Evolutionary conservation across 805 yeast genomes (phyloP).

Genomic region (Candida nonsorbophila): DNA sequence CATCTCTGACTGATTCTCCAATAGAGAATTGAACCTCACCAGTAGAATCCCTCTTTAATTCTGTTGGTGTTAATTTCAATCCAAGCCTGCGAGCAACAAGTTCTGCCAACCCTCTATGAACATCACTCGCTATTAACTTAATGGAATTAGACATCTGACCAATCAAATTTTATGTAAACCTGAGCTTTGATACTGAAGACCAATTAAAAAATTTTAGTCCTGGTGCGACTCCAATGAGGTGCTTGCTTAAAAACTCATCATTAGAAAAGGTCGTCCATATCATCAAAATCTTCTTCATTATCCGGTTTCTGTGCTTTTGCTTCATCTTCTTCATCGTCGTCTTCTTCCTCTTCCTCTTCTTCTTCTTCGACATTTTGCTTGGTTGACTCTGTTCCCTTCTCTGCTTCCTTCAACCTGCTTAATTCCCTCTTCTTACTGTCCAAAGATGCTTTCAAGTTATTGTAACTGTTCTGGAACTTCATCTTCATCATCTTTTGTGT

Average conservation of each 20-base stretch:
- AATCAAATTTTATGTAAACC: background rate
- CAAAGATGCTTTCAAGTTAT: conserved; percentile 71
- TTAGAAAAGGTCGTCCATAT: conserved; percentile 34
- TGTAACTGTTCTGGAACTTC: conserved; percentile 78
- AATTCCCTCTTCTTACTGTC: conserved; percentile 75
- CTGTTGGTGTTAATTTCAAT: conserved; percentile 62
- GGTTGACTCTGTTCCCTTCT: conserved; percentile 17
- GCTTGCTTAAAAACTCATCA: no score
- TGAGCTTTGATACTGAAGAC: background rate
- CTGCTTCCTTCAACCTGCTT: conserved; percentile 20
- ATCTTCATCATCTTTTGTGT: conserved; percentile 80
- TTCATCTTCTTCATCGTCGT: conserved; percentile 21
- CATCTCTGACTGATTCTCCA: conserved; percentile 80
- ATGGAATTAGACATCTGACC: conserved; percentile 57
- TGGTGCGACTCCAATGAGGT: no score
- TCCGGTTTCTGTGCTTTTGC: conserved; percentile 8
- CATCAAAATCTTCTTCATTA: conserved; percentile 20
- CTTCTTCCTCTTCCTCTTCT: conserved; percentile 21
- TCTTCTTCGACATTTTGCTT: conserved; percentile 19
- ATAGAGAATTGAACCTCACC: conserved; percentile 65
- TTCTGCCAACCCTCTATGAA: conserved; percentile 80
- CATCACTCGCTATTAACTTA: conserved; percentile 56
- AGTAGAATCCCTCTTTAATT: conserved; percentile 75
- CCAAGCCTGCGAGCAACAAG: conserved; percentile 68
- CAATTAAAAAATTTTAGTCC: conserved; percentile 1